Percentiles rank a stretch among this genome's conserved stretches.
These are phyloP conservation scores for Elaeagnus macrophylla DNA, from an alignment of 306 rosid species.

Conservation along the genomic window DNA sequence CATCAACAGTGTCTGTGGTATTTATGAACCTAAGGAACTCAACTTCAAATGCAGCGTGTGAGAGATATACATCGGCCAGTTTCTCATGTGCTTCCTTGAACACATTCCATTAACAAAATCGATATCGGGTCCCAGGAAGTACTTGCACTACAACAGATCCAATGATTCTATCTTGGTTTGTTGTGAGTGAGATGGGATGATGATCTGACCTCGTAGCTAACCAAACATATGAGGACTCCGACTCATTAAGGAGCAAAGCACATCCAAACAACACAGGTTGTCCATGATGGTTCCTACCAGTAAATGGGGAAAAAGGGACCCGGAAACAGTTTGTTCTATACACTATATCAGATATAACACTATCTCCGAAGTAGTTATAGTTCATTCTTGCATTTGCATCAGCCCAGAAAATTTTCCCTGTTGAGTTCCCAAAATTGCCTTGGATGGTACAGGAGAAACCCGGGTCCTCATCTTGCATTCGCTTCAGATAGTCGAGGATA, in stretches of 20 bases:
- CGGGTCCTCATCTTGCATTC: conserved; percentile 28
- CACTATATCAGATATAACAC: conserved; percentile 29
- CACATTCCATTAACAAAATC: conserved; percentile 32
- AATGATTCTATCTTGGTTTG: conserved; percentile 32
- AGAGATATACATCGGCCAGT: conserved; percentile 20
- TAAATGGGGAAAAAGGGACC: conserved; percentile 39
- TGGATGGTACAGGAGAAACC: conserved; percentile 32
- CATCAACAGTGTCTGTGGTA: conserved; percentile 23
- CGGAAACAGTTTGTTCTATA: conserved; percentile 30
- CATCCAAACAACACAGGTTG: conserved; percentile 40
- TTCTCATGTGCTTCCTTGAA: conserved; percentile 31
- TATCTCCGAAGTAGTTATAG: conserved; percentile 30
- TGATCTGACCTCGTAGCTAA: conserved; percentile 28
- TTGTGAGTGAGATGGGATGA: conserved; percentile 28
- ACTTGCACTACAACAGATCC: conserved; percentile 24
- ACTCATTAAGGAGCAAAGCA: conserved; percentile 32
- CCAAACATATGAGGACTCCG: conserved; percentile 41
- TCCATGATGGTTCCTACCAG: conserved; percentile 33
- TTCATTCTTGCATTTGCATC: conserved; percentile 28
- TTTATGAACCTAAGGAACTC: conserved; percentile 30
- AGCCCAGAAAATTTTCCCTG: conserved; percentile 31
- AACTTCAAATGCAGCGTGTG: conserved; percentile 22
- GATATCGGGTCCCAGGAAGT: conserved; percentile 23
- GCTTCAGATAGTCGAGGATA: conserved; percentile 30
- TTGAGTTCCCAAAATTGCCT: conserved; percentile 21